phyloP scores from a whole-genome alignment of 1,284 basidiomycete species.

The Trichosporon asahii region DNA sequence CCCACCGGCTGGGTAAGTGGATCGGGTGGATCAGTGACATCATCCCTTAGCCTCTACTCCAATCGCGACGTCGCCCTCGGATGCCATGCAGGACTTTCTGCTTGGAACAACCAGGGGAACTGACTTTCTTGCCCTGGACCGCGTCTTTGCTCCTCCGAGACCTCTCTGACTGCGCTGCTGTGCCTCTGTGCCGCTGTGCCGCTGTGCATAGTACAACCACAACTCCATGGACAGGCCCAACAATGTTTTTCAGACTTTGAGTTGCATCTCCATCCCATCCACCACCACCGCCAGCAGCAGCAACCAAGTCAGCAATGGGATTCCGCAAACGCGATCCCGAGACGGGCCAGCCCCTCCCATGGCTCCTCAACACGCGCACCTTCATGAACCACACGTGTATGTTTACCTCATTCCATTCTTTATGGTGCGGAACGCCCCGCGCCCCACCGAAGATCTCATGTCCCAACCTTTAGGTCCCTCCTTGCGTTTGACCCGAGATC shows the following conservation, averaged over 20 bases:
- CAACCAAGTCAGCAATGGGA: not conserved
- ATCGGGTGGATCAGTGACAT: not conserved
- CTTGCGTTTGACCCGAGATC: not conserved
- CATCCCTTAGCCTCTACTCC: not conserved
- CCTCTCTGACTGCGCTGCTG: not conserved
- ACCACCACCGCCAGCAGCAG: not conserved
- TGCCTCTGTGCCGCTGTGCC: not conserved
- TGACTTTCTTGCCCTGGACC: not conserved
- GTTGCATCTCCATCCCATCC: not conserved
- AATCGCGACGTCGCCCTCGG: not conserved
- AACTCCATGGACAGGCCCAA: not conserved
- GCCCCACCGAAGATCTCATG: not conserved
- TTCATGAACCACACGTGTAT: constrained; percentile 43
- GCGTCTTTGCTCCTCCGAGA: not conserved
- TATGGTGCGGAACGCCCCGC: not conserved
- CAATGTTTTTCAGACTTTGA: not conserved
- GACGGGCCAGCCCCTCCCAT: constrained; percentile 8
- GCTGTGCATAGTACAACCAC: not conserved
- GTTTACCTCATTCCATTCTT: constrained; percentile 15
- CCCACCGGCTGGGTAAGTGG: not conserved
- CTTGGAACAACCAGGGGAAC: not conserved
- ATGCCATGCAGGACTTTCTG: not conserved
- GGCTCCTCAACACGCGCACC: constrained; percentile 39
- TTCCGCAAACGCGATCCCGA: constrained; percentile 2
- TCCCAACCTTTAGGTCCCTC: too few relatives aligned